Evolutionary conservation across 2,329 filamentous ascomycete species (phyloP), one percentile per base, ranked within the genome.

Genomic region (Mycogone perniciosa): DNA sequence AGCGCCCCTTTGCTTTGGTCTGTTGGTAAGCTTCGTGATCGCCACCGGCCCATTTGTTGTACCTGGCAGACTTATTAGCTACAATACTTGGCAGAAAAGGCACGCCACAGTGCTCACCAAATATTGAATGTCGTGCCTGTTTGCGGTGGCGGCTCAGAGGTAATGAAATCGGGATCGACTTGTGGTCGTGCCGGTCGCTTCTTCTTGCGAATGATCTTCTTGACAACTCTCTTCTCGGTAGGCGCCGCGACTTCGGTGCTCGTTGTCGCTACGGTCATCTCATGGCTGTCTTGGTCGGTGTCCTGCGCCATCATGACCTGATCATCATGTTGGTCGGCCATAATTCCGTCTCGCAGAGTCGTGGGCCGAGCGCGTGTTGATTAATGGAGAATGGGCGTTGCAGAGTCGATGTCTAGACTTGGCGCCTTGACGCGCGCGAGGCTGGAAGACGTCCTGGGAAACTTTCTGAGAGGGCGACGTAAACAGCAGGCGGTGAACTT

Each of bases 11-110:
- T 4, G 93, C 92, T 10, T 96, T 86, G 34, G 86, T 89, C 4
- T 90, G 79, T 63, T 92, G 90, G 60, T 91, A 89, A 73, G 95
- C 90, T 65, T 97, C 92, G 54, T 90, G 82, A 70, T 99, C 93
- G 63, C 93, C 93, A 58, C 93, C 93, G 1, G 85, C 87, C 91
- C 92, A 97, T 71, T 96, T 97, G 74, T 96, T 96, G 73, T 96
- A 96, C 92, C 91, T 96, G 63, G 95, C 57, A 41, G n/a, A 48
- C 20, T 30, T 31, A 26, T 51, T 33, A 52, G 49, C 42, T 34
- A 27, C 5, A 11, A n/a, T 5, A 34, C 20, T 26, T 34, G 26
- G 20, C 20, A 48, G 27, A 8, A 45, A 35, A 5, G 7, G n/a
- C 4, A 34, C n/a, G 7, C 3, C 3, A 13, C 29, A 5, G 7